Base-by-base conservation (phyloP, 768 basidiomycete genomes). In the Rhizopogon rudus region DNA sequence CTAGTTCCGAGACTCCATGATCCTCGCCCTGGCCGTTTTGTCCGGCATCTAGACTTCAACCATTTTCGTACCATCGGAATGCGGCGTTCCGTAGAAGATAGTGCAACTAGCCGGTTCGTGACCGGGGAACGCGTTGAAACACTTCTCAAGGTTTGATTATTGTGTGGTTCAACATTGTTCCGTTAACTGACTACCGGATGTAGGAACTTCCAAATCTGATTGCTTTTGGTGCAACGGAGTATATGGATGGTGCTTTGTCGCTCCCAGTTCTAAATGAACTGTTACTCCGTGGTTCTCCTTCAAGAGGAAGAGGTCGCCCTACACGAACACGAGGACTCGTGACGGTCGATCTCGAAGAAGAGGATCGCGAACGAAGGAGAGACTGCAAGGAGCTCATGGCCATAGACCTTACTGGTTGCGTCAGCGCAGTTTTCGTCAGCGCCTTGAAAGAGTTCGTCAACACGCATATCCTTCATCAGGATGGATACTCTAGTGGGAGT, bases 11-110 rank as follows among this genome's bases (percentile, higher is more conserved):
- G 77, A 2, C 77, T 86, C 17, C 73, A 81, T 57, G 89, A 90
- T 67, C 81, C 88, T 52, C 79, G 84, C 53, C 84, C 91, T 31
- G 87, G 89, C 51, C 81, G 89, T 57, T 89, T 88, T 65, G 86
- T 97, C 37, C 86, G 82, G 40, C 88, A 93, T 69, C 73, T 99
- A 13, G 92, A 93, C 65, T 99, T 99, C 65, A 95, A 93, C 63
- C 93, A 96, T 67, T 99, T 99, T 77, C 84, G 95, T 28, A 96
- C 97, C 25, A 93, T 96, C 54, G 96, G 96, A 0, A 94, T 98
- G 85, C 82, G 93, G 48, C 86, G 97, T 17, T 91, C 90, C 4
- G 83, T 97, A 2, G 92, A 91, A 31, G 93, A 97, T 69, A 88
- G 93, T 40, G 82, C 91, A 13, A 86, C 83, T 52, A 88, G 89